Evolutionary conservation across 2,329 filamentous ascomycete genomes (phyloP).

Genomic region (Sporothrix luriei): DNA sequence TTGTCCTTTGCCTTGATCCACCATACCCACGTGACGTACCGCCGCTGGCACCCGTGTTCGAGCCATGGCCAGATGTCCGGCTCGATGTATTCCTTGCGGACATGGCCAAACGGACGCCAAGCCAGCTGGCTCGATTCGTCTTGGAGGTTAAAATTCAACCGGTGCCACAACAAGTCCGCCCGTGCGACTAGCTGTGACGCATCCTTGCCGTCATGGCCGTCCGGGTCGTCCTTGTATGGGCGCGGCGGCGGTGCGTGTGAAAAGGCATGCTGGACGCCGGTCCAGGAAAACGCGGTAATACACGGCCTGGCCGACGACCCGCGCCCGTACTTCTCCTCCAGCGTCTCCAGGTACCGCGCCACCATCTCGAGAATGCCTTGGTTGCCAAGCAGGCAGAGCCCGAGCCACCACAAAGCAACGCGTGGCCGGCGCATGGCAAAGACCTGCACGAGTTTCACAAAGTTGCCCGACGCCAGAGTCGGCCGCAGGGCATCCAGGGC

Average conservation of each 20-base stretch:
- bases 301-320: slow-evolving; percentile 9
- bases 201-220: too few relatives aligned
- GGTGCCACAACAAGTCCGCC: slow-evolving; percentile 16
- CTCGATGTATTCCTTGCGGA: slow-evolving; percentile 24
- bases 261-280: slow-evolving; percentile 27
- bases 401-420: slow-evolving; percentile 41
- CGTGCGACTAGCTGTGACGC: slow-evolving; percentile 14
- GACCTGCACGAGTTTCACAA: slow-evolving; percentile 38
- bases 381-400: slow-evolving; percentile 40
- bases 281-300: slow-evolving; percentile 27
- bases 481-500: slow-evolving; percentile 38
- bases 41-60: slow-evolving; percentile 12
- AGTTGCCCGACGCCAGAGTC: slow-evolving; percentile 36
- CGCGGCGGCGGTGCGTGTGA: slow-evolving; percentile 13
- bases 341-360: slow-evolving; percentile 38
- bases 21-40: slow-evolving; percentile 29
- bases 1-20: slow-evolving; percentile 19
- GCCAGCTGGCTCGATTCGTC: background rate
- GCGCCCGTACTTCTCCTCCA: slow-evolving; percentile 37
- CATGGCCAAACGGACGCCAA: slow-evolving; percentile 27
- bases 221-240: background rate
- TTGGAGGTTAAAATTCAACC: slow-evolving; percentile 25
- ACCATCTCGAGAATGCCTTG: slow-evolving; percentile 37
- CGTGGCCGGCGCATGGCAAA: slow-evolving; percentile 40
- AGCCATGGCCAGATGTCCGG: slow-evolving; percentile 30